Evolutionary conservation across 2,329 filamentous ascomycete genomes (phyloP), one percentile per base, ranked within the genome.

Genomic region (Paracorniculantispora psalliotae): DNA sequence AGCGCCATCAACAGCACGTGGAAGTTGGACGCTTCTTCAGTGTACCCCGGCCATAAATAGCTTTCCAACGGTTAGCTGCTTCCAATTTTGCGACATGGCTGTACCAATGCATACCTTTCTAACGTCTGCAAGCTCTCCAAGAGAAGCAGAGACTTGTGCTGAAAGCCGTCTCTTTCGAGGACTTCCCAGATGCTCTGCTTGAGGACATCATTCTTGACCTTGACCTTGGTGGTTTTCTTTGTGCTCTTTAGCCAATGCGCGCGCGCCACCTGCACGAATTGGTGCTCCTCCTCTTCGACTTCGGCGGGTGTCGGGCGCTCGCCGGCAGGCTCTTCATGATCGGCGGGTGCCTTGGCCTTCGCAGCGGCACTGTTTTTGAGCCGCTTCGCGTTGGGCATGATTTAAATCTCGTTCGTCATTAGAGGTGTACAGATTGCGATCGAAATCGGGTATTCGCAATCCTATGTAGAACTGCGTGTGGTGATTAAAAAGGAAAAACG

Each of bases 21-120:
- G 68, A 92, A 88, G 72, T 99, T 96, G 33, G 93, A 96, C 4
- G 91, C 86, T 67, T 94, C 87, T 63, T 96, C 90, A 13, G 83
- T 86, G 71, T 96, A 99, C 54, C 89, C 91, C 48, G 94, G 94
- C 94, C 94, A 99, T 28, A 99, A 81, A 70, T 96, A 97, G 69
- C 91, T 90, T 61, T 61, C 60, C 47, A 54, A 9, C 21, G 33
- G 63, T 74, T 60, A 74, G 70, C 58, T 56, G 28, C 10, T 15
- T 15, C 2, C 19, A 13, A 12, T 7, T 19, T 13, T 17, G 12
- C 10, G 30, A 50, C 28, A 49, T 19, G n/a, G 17, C 26, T 25
- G 47, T n/a, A 33, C n/a, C 17, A 5, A 7, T 15, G 13, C 75
- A 21, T 76, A 90, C 87, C 83, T 89, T 73, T 99, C 94, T 61